A percentile compares a stretch with the other conserved stretches of the same genome.
These are phyloP conservation scores for Citrus medica DNA, from an alignment of 345 rosid genomes.

Conservation along the genomic window DNA sequence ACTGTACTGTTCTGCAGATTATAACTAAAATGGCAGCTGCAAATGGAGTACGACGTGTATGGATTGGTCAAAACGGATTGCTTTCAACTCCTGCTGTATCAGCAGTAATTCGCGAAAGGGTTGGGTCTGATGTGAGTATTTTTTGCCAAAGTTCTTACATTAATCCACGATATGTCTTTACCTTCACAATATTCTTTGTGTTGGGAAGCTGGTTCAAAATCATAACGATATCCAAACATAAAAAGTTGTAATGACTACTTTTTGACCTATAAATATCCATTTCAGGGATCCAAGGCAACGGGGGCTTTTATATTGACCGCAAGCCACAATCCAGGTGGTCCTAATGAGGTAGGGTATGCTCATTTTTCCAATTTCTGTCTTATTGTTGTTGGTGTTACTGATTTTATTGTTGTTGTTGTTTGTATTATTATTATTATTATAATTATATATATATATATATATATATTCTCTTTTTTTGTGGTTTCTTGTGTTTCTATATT, in stretches of 20 bases:
- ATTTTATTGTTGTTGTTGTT: background rate
- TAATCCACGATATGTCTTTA: background rate
- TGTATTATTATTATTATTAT: background rate
- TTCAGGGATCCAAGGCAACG: slow-evolving; percentile 88
- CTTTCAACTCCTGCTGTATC: slow-evolving; percentile 99
- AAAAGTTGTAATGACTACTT: slow-evolving; percentile 8
- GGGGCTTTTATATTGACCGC: slow-evolving; percentile 98
- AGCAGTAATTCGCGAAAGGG: slow-evolving; percentile 91
- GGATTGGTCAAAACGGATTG: slow-evolving; percentile 95
- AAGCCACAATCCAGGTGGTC: slow-evolving; percentile 99
- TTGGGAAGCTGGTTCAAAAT: slow-evolving; percentile 1
- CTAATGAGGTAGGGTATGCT: slow-evolving; percentile 61
- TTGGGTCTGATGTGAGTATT: slow-evolving; percentile 81
- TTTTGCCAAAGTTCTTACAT: background rate
- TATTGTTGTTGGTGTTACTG: background rate
- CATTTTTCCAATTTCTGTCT: background rate
- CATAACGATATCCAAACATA: background rate
- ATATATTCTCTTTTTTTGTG: background rate
- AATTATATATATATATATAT: no score
- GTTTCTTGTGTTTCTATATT: background rate
- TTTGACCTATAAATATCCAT: slow-evolving; percentile 20
- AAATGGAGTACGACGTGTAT: slow-evolving; percentile 88
- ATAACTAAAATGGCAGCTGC: slow-evolving; percentile 94
- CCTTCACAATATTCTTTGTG: background rate
- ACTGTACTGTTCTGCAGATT: slow-evolving; percentile 45